Base-by-base conservation (phyloP, 2,329 filamentous ascomycete species). In the Cryoendolithus antarcticus region DNA sequence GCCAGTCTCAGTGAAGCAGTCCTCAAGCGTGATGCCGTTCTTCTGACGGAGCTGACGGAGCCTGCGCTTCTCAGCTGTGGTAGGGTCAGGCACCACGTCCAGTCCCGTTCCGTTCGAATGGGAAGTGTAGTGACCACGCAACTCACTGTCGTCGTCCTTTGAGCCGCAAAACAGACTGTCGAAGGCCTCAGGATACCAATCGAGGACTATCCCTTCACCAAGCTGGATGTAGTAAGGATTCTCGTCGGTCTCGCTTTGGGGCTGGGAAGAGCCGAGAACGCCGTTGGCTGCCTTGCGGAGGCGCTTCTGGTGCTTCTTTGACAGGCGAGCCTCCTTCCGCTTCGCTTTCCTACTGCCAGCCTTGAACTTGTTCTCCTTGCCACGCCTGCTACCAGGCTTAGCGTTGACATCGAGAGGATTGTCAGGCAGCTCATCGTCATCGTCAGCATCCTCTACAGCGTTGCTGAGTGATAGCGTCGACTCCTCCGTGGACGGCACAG, bases 1-100 rank as follows among this genome's bases (percentile, higher is more conserved):
- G 55, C 91, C 85, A 50, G 94, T 96, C 61, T 96, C 91, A 43
- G 88, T 82, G 39, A 98, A 74, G 56, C 91, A 98, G 51, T 95
- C 86, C 13, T 91, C 82, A 4, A 98, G 70, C 1, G 78, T 80
- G 48, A 95, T 80, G 21, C 91, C 91, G 39, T 77, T 71, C 60
- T 80, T 82, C 52, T 71, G 73, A 6, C 86, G 80, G 42, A 66
- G 67, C 35, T 69, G 67, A 30, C 88, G 80, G 39, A 69, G 70
- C 40, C 72, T 70, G 49, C 75, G 74, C 52, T 73, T 77, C 39
- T 69, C 72, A 29, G 74, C 67, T 5, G 95, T 69, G 24, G 77
- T 78, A 1, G 77, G 51, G 40, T 71, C 67, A 10, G 60, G 52
- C 6, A 66, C 47, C 64, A 56, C 85, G 75, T 42, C 75, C 45